Evolutionary conservation across 345 rosid genomes (phyloP).

Genomic region (Mangifera indica): DNA sequence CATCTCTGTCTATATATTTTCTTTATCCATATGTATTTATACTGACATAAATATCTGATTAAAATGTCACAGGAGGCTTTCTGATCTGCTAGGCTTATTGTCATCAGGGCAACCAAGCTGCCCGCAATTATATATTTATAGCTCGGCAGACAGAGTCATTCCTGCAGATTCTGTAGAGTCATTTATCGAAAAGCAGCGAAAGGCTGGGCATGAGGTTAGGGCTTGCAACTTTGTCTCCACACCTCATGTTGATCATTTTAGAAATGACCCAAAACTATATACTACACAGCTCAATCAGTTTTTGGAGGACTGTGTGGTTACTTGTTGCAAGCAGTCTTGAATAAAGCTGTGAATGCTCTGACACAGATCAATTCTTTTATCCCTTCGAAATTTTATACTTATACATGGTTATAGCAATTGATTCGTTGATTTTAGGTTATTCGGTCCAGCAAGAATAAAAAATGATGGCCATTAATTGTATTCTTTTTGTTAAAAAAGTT

Average conservation of each 20-base stretch:
- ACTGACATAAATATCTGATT: not conserved
- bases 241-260: conserved; percentile 96
- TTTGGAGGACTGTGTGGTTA: conserved; percentile 66
- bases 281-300: conserved; percentile 74
- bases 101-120: conserved; percentile 81
- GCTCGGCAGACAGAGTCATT: conserved; percentile 93
- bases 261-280: conserved; percentile 86
- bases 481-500: not conserved
- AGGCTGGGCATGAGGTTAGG: conserved; percentile 72
- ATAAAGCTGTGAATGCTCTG: not conserved
- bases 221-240: conserved; percentile 93
- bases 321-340: conserved; percentile 45
- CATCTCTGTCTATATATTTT: not conserved
- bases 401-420: conserved; percentile 12
- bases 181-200: conserved; percentile 77
- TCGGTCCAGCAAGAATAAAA: not conserved
- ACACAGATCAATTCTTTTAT: not conserved
- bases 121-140: conserved; percentile 93
- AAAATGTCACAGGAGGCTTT: conserved; percentile 64
- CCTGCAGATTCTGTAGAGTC: conserved; percentile 81
- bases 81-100: conserved; percentile 58
- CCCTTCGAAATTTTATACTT: not conserved
- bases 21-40: not conserved
- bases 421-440: conserved; percentile 3
- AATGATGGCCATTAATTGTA: not conserved